These are phyloP conservation scores for Neofusicoccum ribis DNA, from an alignment of 2,329 filamentous ascomycete species.

Conservation along the genomic window DNA sequence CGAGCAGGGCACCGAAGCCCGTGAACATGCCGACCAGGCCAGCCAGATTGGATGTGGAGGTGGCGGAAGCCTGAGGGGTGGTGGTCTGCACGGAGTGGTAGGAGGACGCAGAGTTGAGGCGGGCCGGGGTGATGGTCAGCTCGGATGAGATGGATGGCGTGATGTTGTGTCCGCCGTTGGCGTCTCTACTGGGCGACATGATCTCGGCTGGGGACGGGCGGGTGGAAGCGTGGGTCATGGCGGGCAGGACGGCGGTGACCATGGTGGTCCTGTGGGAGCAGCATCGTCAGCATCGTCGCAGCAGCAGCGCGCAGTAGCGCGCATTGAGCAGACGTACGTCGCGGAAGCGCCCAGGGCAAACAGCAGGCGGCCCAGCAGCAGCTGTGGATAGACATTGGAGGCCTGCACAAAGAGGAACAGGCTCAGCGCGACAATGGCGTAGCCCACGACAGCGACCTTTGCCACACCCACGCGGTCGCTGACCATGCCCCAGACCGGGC, in stretches of 20 bases:
- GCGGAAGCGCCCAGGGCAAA: conserved; percentile 94
- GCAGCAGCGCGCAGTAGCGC: neutral
- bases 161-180: conserved; percentile 53
- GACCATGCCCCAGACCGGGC: conserved; percentile 75
- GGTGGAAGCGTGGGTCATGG: conserved; percentile 51
- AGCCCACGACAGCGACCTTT: conserved; percentile 67
- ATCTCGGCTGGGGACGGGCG: conserved; percentile 27
- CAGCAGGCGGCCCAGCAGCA: conserved; percentile 78
- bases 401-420: conserved; percentile 83
- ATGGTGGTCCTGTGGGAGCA: conserved; percentile 67
- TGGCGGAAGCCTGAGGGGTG: conserved; percentile 43
- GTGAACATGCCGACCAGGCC: conserved; percentile 92
- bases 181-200: conserved; percentile 29
- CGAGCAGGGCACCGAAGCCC: conserved; percentile 85
- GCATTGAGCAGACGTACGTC: conserved; percentile 51
- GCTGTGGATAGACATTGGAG: conserved; percentile 81
- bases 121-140: conserved; percentile 68
- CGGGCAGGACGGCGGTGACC: conserved; percentile 92
- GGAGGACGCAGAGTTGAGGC: conserved; percentile 39
- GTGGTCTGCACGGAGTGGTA: conserved; percentile 42
- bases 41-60: conserved; percentile 66
- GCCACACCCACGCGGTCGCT: conserved; percentile 77
- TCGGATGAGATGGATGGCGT: conserved; percentile 72
- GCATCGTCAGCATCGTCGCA: neutral
- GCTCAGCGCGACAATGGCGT: conserved; percentile 74